Percentiles rank a stretch among this genome's conserved stretches.
phyloP scores from a whole-genome alignment of 164 flowering plant species.

The Pachysandra terminalis region DNA sequence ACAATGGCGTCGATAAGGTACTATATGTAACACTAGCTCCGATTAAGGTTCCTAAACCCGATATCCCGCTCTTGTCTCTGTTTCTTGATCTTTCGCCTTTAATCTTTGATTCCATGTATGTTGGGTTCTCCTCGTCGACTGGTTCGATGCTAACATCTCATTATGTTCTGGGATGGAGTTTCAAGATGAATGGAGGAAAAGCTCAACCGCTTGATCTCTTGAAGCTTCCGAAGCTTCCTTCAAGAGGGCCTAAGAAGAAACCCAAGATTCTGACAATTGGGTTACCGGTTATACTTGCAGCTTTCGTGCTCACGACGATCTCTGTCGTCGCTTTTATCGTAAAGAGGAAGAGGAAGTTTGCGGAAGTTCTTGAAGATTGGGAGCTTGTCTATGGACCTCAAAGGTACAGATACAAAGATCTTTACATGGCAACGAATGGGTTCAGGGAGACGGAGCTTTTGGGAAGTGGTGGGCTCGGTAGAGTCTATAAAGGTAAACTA shows the following conservation, averaged over 20 bases:
- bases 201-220: slow-evolving; percentile 19
- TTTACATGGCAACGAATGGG: slow-evolving; percentile 18
- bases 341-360: slow-evolving; percentile 8
- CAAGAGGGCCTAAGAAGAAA: slow-evolving; percentile 8
- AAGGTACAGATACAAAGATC: slow-evolving; percentile 19
- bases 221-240: slow-evolving; percentile 11
- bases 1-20: neutral
- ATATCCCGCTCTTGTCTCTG: slow-evolving; percentile 19
- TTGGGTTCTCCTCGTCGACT: slow-evolving; percentile 33
- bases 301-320: neutral
- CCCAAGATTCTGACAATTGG: slow-evolving; percentile 7
- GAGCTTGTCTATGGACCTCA: slow-evolving; percentile 16
- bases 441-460: slow-evolving; percentile 16
- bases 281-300: neutral
- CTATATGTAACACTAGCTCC: neutral
- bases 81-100: slow-evolving; percentile 21
- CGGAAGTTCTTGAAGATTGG: slow-evolving; percentile 20
- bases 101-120: slow-evolving; percentile 24
- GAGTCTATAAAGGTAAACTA: slow-evolving; percentile 20
- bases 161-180: slow-evolving; percentile 37
- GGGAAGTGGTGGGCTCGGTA: slow-evolving; percentile 24
- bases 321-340: neutral
- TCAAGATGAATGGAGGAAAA: slow-evolving; percentile 24
- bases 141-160: slow-evolving; percentile 23
- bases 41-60: slow-evolving; percentile 18